Percentiles rank a stretch among this genome's conserved stretches.
Evolutionary conservation across 78 protist genomes (phyloP).

Genomic region (Cyanophora paradoxa): DNA sequence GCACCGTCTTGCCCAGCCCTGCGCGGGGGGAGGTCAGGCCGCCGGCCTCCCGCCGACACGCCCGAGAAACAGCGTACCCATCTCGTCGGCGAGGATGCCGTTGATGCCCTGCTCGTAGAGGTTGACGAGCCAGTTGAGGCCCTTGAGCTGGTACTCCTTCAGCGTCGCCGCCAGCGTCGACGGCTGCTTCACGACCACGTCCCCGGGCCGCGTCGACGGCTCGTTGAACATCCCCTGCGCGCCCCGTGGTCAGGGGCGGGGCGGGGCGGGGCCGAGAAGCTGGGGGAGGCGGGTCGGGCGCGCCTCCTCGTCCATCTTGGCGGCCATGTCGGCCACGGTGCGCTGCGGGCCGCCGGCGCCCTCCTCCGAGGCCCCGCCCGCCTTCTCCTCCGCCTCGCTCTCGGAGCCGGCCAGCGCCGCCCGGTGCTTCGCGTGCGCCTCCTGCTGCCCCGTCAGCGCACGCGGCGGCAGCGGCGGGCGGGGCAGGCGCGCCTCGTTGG

Average conservation of each 20-base stretch:
- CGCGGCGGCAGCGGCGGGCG: no score
- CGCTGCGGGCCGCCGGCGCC: no score
- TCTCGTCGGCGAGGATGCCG: constrained; percentile 42
- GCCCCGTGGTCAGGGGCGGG: neutral
- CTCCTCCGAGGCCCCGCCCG: no score
- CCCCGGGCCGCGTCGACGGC: neutral
- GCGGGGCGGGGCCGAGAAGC: neutral
- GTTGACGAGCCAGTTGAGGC: constrained; percentile 42
- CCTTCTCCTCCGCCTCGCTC: no score
- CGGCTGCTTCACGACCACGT: neutral
- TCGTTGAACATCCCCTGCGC: neutral
- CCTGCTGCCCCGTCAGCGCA: constrained; percentile 3
- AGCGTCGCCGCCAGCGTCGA: constrained; percentile 19
- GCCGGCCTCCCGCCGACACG: no score
- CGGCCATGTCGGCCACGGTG: neutral
- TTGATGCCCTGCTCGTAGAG: constrained; percentile 19
- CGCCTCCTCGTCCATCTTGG: neutral
- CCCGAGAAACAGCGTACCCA: no score
- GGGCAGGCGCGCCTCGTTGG: no score
- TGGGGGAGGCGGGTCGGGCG: neutral
- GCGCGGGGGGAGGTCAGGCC: no score
- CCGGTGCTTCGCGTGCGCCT: neutral
- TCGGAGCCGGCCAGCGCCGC: no score
- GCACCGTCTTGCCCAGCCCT: constrained; percentile 49
- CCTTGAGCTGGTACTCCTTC: constrained; percentile 59